Evolutionary conservation across 1,284 basidiomycete species (phyloP), one percentile per base, ranked within the genome.

Genomic region (Mycena citricolor): DNA sequence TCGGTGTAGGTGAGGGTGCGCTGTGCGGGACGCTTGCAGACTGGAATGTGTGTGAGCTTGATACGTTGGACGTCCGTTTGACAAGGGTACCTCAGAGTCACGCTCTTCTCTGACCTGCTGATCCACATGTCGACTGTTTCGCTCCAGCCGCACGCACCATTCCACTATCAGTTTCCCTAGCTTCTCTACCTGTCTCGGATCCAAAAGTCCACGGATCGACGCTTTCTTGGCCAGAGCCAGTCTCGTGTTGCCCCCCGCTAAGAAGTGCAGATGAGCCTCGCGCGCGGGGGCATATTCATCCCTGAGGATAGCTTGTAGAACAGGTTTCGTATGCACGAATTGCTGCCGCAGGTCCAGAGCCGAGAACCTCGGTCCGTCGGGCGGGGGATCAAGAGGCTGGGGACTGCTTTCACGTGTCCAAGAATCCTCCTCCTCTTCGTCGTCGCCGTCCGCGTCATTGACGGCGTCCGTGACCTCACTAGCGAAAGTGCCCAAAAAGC

Each of bases 71-170:
- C n/a, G n/a, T n/a, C n/a, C n/a, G n/a, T n/a, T n/a, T n/a, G n/a
- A n/a, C n/a, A n/a, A n/a, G n/a, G n/a, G n/a, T n/a, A n/a, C n/a
- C n/a, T n/a, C n/a, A n/a, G n/a, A n/a, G n/a, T n/a, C n/a, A n/a
- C n/a, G n/a, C n/a, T n/a, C n/a, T n/a, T n/a, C n/a, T n/a, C n/a
- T n/a, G n/a, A n/a, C n/a, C n/a, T n/a, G n/a, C n/a, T n/a, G n/a
- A n/a, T n/a, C n/a, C n/a, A n/a, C n/a, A n/a, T n/a, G n/a, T n/a
- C n/a, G n/a, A n/a, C n/a, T n/a, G n/a, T n/a, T n/a, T n/a, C n/a
- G n/a, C n/a, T n/a, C n/a, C n/a, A n/a, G n/a, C 59, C 77, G 60
- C 44, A 82, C 59, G 49, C 76, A 76, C 84, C 83, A 86, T 37
- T 67, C 56, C 40, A 62, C 65, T 38, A 86, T 57, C 17, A 65